Evolutionary conservation across 257 asterid genomes (phyloP), one percentile per base, ranked within the genome.

Genomic region (Ocimum tenuiflorum): DNA sequence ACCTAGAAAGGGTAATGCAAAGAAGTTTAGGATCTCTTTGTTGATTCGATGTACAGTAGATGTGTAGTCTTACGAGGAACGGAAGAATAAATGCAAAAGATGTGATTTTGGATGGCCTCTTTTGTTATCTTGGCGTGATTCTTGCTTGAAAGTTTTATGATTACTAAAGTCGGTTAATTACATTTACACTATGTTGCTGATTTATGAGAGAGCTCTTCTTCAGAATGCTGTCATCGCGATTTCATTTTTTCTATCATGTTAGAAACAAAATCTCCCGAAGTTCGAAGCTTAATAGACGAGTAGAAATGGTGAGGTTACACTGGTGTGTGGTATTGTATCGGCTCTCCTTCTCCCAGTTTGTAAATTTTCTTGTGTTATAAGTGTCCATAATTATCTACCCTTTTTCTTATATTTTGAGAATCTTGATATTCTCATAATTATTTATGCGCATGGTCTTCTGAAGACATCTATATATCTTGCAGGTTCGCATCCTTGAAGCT

Each of bases 391-490:
- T 50, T 39, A 54, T 53, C 56, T 22, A 39, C 63, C 59, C 51
- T 52, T 67, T 51, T 27, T n/a, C 19, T 67, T 56, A 14, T 31
- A 46, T 64, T 50, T 36, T 69, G 45, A 35, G 57, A 18, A n/a
- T 24, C 45, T 45, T 54, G 38, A 43, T 39, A 17, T 55, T 31
- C 73, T 63, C 22, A 2, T 58, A 33, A 53, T 19, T 49, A 15
- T 74, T 31, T 63, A 15, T 58, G 15, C 24, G 18, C 15, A 24
- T 57, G 24, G 18, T 27, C 64, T 67, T 75, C 64, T 63, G 62
- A 71, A 45, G 52, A 66, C 69, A 49, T 73, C 56, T 63, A 57
- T 67, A 7, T 20, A 54, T 50, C 53, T 65, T 75, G 55, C 81
- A 57, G 80, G 71, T 66, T 73, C 65, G 1, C 56, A n/a, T 38